Evolutionary conservation across 1,284 basidiomycete genomes (phyloP).

Genomic region (Boletus subluridellus): DNA sequence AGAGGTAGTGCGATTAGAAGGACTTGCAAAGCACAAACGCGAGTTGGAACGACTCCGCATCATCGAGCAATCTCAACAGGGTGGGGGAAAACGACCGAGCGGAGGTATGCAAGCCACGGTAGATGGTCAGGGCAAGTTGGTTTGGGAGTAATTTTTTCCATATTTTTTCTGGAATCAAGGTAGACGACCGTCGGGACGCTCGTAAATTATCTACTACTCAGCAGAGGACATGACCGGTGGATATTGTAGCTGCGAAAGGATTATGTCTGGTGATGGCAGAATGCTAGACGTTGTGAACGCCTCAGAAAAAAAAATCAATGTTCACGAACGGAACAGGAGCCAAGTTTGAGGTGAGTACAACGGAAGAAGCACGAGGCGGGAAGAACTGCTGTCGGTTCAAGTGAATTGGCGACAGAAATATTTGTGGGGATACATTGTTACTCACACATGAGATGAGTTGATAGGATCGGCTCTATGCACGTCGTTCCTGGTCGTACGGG

Average conservation of each 20-base stretch:
- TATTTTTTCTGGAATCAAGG: background rate
- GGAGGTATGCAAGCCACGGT: slow-evolving; percentile 57
- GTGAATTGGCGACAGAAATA: slow-evolving; percentile 12
- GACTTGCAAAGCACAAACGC: slow-evolving; percentile 56
- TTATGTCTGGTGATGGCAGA: slow-evolving; percentile 12
- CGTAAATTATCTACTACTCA: slow-evolving; percentile 26
- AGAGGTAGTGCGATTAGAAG: slow-evolving; percentile 51
- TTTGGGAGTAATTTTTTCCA: slow-evolving; percentile 47
- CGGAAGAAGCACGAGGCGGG: slow-evolving; percentile 1
- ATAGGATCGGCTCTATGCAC: slow-evolving; percentile 5
- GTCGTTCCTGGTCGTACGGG: slow-evolving; percentile 3
- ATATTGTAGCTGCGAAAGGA: slow-evolving; percentile 16
- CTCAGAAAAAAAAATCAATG: slow-evolving; percentile 8
- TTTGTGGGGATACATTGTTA: slow-evolving; percentile 3
- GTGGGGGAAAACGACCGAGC: slow-evolving; percentile 36
- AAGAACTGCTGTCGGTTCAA: slow-evolving; percentile 23
- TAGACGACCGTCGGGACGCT: slow-evolving; percentile 1
- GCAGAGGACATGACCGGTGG: slow-evolving; percentile 2
- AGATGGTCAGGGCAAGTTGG: slow-evolving; percentile 48
- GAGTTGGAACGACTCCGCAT: slow-evolving; percentile 56
- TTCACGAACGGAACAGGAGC: slow-evolving; percentile 8
- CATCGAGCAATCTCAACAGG: slow-evolving; percentile 43
- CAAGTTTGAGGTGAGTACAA: slow-evolving; percentile 9
- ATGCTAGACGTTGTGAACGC: slow-evolving; percentile 27
- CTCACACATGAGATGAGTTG: slow-evolving; percentile 5